Evolutionary conservation across 345 rosid genomes (phyloP), one percentile per base, ranked within the genome.

Genomic region (Lumnitzera racemosa): DNA sequence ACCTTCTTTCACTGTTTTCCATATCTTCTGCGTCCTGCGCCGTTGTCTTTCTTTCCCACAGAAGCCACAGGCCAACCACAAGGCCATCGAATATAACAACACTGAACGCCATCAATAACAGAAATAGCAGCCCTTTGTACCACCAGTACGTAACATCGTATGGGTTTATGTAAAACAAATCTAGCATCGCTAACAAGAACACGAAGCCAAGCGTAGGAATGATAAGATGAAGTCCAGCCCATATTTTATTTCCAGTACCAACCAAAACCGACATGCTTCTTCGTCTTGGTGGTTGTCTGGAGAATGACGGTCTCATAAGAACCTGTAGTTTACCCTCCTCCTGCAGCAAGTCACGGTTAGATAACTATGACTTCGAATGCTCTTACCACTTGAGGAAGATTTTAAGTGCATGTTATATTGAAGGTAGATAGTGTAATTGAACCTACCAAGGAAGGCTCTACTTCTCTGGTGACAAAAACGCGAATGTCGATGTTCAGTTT

Each of bases 401-500:
- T 41, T 20, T 57, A 49, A 49, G 46, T 36, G 5, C 43, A 36
- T 9, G 43, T 36, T 46, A 17, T 46, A 17, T 31, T 46, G 50
- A 47, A n/a, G 62, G 20, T 17, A 51, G 61, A 61, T 49, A 56
- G 13, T 4, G 43, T 8, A 47, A 58, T 15, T 27, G 20, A 29
- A 59, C 75, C 25, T 77, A 80, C 84, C 81, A 77, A 46, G 15
- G 61, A 49, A 31, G 81, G 68, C 41, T 70, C 68, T 6, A 63
- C 56, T 70, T 80, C 80, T 24, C 61, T 75, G 16, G 84, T 80
- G 53, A 80, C 77, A 69, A 66, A 80, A 15, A 74, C 51, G 2
- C 15, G 43, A 57, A 77, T 47, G 27, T 74, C 68, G 11, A 80
- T 31, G 31, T 77, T 69, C 23, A 80, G 46, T 65, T 60, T 72